Conservation (phyloP, 192 early-diverging fungal genomes). For the Coemansia sp. region DNA sequence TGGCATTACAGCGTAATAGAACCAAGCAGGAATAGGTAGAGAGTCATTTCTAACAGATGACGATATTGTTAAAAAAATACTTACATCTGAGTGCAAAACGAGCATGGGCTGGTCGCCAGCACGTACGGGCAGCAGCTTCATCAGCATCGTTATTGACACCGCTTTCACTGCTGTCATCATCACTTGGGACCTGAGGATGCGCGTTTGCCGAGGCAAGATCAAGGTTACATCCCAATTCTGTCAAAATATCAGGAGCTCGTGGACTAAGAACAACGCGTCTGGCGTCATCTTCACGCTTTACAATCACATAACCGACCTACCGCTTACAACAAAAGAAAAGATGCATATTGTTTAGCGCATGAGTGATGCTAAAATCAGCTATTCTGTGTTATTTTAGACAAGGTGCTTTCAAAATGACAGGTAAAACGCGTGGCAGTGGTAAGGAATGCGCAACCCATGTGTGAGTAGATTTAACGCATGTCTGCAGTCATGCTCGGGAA, state of each 20-base stretch:
- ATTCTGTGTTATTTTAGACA: background rate
- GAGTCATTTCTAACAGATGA: too few species aligned
- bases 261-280: slow-evolving; percentile 39
- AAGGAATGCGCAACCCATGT: too few species aligned
- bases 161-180: background rate
- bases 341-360: slow-evolving; percentile 1
- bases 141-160: background rate
- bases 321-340: background rate
- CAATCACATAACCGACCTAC: slow-evolving; percentile 51
- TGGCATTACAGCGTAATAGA: too few species aligned
- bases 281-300: slow-evolving; percentile 42
- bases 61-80: slow-evolving; percentile 3
- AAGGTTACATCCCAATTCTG: slow-evolving; percentile 20
- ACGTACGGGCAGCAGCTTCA: slow-evolving; percentile 25
- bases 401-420: too few species aligned
- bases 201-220: slow-evolving; percentile 14
- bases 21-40: too few species aligned
- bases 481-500: too few species aligned
- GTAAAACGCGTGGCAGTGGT: too few species aligned
- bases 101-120: slow-evolving; percentile 51
- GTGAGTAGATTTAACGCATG: too few species aligned
- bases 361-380: background rate
- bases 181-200: slow-evolving; percentile 16
- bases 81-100: slow-evolving; percentile 52
- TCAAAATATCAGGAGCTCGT: slow-evolving; percentile 33